phyloP scores from a whole-genome alignment of 176 grass and related monocot species.

The Cymbopogon citratus region DNA sequence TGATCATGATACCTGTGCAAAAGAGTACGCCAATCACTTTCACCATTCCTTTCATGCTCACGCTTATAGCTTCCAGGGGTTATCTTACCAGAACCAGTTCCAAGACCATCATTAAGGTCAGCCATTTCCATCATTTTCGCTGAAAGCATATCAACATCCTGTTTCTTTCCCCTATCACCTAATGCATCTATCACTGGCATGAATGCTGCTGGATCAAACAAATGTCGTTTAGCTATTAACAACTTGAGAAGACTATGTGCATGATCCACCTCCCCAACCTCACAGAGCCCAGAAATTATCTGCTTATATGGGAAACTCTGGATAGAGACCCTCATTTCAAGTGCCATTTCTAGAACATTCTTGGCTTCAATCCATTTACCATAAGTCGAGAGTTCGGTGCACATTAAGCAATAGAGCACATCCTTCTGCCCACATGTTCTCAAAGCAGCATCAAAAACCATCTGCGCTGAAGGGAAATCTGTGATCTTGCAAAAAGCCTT shows the following conservation, averaged over 20 bases:
- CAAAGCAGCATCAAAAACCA: conserved; percentile 68
- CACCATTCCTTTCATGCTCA: conserved; percentile 27
- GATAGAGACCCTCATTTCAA: conserved; percentile 67
- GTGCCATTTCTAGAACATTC: conserved; percentile 54
- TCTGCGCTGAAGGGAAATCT: conserved; percentile 66
- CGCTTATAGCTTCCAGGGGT: conserved; percentile 24
- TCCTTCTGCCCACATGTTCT: conserved; percentile 75
- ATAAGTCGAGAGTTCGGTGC: conserved; percentile 51
- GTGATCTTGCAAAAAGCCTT: conserved; percentile 57
- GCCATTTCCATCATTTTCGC: conserved; percentile 89
- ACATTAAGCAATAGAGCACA: conserved; percentile 78
- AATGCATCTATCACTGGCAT: conserved; percentile 82
- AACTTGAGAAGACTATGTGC: conserved; percentile 53
- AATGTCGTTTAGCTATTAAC: conserved; percentile 53
- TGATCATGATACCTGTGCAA: conserved; percentile 62
- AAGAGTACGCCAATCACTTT: conserved; percentile 67
- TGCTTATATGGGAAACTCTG: conserved; percentile 73
- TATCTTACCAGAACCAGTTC: conserved; percentile 18
- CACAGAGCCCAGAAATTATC: conserved; percentile 68
- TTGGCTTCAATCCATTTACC: conserved; percentile 60
- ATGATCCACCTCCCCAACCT: conserved; percentile 51
- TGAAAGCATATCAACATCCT: conserved; percentile 72
- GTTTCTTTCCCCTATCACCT: conserved; percentile 65
- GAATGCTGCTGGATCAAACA: conserved; percentile 79
- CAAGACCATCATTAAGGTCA: conserved; percentile 11